Evolutionary conservation across 345 rosid species (phyloP), one percentile per base, ranked within the genome.

Genomic region (Hibiscus mutabilis): DNA sequence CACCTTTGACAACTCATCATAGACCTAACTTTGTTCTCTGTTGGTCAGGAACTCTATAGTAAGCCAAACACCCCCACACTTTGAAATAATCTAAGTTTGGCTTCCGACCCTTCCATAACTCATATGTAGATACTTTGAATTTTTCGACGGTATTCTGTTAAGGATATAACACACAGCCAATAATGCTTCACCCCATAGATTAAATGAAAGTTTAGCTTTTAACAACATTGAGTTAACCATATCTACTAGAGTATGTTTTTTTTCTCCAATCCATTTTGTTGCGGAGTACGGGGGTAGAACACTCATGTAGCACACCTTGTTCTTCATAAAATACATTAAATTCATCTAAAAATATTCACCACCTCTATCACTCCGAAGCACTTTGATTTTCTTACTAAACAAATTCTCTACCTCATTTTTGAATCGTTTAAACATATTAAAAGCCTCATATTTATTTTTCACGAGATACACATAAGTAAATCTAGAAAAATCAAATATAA

Each of bases 181-280:
- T 24, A 69, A 47, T 3, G 40, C 29, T 56, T 40, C 2, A 40
- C 33, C 66, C 31, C 53, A 66, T 3, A 74, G 24, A 29, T 24
- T 56, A 0, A 12, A 15, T 13, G 27, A 63, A 13, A 65, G 42
- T 2, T 58, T 3, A 6, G 53, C 16, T 16, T 58, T 74, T 11
- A 27, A 9, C 4, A 60, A 4, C 40, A 60, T 11, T 7, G 10
- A 24, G 27, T 60, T 73, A 1, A 66, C 11, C 66, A 56, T 66
- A 4, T 56, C 58, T 0, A 64, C 27, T 1, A 74, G 52, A 1
- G 37, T 66, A 31, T 13, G 0, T 2, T 74, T 44, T 3, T 59
- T 58, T 19, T 27, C 58, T 74, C 68, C 10, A 67, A 27, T 0
- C 60, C 73, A 68, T 68, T 74, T 68, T 59, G 25, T 68, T 74